Percentiles rank a stretch among this genome's conserved stretches.
phyloP scores from a whole-genome alignment of 106 monocot species.

The Dioscorea dumetorum region DNA sequence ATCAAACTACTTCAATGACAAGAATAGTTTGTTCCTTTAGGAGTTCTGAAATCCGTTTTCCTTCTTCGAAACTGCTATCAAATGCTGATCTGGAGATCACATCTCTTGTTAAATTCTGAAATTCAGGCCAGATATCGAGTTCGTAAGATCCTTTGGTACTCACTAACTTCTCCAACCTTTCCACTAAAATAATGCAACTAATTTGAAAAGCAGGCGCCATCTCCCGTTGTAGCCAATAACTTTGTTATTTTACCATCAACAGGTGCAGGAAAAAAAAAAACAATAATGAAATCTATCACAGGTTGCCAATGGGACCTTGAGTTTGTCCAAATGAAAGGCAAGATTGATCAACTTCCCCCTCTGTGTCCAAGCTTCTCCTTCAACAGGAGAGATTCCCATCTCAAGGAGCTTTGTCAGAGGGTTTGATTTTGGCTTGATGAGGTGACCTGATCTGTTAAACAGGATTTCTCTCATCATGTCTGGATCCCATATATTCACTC shows the following conservation, averaged over 20 bases:
- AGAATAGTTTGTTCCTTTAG: not conserved
- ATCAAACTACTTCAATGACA: not conserved
- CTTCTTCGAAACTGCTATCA: conserved; percentile 1
- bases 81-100: conserved; percentile 11
- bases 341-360: conserved; percentile 37
- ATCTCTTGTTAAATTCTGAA: conserved; percentile 24
- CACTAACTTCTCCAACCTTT: conserved; percentile 34
- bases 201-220: conserved; percentile 49
- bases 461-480: conserved; percentile 39
- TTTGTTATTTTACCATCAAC: too few species aligned
- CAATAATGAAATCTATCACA: too few species aligned
- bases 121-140: conserved; percentile 17
- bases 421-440: conserved; percentile 21
- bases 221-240: conserved; percentile 17
- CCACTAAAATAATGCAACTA: conserved; percentile 32
- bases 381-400: conserved; percentile 19
- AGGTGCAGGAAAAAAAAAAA: too few species aligned
- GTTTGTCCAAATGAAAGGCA: conserved; percentile 48
- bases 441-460: conserved; percentile 19
- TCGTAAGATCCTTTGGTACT: conserved; percentile 15
- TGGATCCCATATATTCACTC: conserved; percentile 29
- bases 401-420: conserved; percentile 21
- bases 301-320: conserved; percentile 26
- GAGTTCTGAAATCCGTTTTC: not conserved
- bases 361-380: conserved; percentile 50